Evolutionary conservation across 371 early-diverging fungal genomes (phyloP).

Genomic region (Racocetra persica): DNA sequence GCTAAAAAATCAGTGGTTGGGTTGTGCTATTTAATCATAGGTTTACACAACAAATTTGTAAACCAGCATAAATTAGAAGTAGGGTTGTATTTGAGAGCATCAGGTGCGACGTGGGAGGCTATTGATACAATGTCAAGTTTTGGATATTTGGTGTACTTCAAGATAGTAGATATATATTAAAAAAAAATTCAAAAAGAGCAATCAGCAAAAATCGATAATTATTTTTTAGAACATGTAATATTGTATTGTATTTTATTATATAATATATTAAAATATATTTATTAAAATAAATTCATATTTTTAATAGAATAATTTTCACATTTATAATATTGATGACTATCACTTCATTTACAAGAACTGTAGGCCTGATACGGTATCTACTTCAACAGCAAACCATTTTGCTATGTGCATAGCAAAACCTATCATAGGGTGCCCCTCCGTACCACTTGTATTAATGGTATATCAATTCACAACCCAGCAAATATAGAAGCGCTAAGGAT

Average conservation of each 20-base stretch:
- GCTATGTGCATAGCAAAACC: neutral
- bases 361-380: neutral
- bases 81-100: constrained; percentile 4
- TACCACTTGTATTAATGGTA: neutral
- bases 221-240: neutral
- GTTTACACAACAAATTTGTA: constrained; percentile 5
- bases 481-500: constrained; percentile 8
- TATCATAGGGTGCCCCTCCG: neutral
- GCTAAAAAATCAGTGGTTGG: constrained; percentile 4
- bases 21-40: neutral
- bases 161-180: constrained; percentile 1
- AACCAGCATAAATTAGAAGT: constrained; percentile 12
- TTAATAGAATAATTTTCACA: neutral
- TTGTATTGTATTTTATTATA: neutral
- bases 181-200: constrained; percentile 2
- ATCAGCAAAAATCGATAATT: neutral
- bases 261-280: neutral
- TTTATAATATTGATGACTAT: constrained; percentile 17
- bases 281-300: neutral
- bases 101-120: neutral
- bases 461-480: neutral
- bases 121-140: constrained; percentile 18
- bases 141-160: neutral
- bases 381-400: neutral
- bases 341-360: neutral